Evolutionary conservation across 169 alveolate species (phyloP), one percentile per base, ranked within the genome.

Genomic region (Babesia divergens): DNA sequence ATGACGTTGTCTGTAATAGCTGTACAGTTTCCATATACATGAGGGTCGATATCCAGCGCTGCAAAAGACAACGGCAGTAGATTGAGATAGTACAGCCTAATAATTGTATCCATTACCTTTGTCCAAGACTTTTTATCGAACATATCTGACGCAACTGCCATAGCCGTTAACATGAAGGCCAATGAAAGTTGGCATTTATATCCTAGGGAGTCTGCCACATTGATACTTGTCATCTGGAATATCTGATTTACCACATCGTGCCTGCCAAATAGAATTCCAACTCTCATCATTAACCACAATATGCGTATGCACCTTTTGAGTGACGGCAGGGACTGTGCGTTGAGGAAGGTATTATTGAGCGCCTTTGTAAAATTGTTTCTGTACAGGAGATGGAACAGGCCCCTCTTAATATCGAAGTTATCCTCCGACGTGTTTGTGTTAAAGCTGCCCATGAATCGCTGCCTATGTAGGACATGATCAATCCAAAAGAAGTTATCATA

Each of bases 151-250:
- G 82, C 64, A n/a, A 49, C 16, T 11, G 86, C 86, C 22, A 77
- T 22, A 44, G 58, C 65, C 37, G 59, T 77, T 32, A 77, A 43
- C 11, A 65, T 32, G 37, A 77, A 77, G 29, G 82, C 56, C 35
- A 77, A 37, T 18, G 86, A 77, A 13, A 77, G 32, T 32, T 77
- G 86, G 59, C 86, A 77, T 75, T 42, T 67, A 69, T 77, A 77
- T 6, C 82, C 75, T 32, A 77, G 29, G 37, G 75, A 20, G 29
- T 77, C 70, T 24, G 46, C 51, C 62, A 77, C 70, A 52, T 52
- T 53, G 28, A 77, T 52, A 28, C 82, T 77, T 29, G 40, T 3
- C 43, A 77, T 31, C 56, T 66, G 86, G 60, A 67, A 77, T 13
- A 67, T 68, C 22, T 34, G 28, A 49, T 77, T 77, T 9, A 77